Percentiles rank a stretch among this genome's conserved stretches.
These are phyloP conservation scores for Antitrichia curtipendula DNA, from an alignment of 225 moss, liverwort and hornwort genomes.

Conservation along the genomic window DNA sequence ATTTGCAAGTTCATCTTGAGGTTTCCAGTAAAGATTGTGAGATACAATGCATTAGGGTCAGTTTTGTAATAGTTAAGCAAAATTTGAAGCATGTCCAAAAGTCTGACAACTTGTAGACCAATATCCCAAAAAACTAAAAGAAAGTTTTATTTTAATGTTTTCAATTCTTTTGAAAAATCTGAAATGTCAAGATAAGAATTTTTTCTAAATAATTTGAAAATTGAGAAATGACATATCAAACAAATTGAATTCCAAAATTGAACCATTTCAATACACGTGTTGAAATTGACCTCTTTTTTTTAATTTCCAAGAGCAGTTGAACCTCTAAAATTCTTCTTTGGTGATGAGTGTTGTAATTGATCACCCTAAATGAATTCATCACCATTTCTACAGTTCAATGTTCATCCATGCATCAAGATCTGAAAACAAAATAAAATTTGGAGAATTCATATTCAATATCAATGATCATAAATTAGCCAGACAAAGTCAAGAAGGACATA, in stretches of 20 bases:
- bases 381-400: background rate
- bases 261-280: background rate
- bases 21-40: background rate
- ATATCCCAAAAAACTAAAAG: background rate
- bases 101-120: background rate
- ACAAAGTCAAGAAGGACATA: background rate
- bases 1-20: too few species aligned
- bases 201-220: background rate
- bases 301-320: background rate
- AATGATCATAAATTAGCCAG: background rate
- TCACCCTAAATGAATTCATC: background rate
- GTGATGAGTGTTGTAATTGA: background rate
- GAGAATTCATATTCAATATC: background rate
- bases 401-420: background rate
- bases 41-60: background rate
- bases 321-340: background rate
- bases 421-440: background rate
- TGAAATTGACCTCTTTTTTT: background rate
- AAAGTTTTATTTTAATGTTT: background rate
- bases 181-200: background rate
- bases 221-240: background rate
- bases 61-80: too few species aligned
- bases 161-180: background rate
- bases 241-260: background rate
- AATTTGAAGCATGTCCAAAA: background rate